These are phyloP conservation scores for Microthlaspi erraticum DNA, from an alignment of 345 rosid genomes.

Conservation along the genomic window DNA sequence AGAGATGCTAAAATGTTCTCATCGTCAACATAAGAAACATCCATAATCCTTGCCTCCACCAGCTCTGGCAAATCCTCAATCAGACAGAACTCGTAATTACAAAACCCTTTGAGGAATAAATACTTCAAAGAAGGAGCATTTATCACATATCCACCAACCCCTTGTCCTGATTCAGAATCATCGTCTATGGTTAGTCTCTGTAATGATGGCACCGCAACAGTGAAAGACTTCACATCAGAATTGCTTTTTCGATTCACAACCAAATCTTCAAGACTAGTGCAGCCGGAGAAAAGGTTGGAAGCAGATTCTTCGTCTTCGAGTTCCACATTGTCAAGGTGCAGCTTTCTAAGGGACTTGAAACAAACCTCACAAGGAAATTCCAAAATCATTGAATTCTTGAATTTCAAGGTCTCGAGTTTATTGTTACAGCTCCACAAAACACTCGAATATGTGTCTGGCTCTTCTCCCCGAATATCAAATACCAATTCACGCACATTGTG, in stretches of 20 bases:
- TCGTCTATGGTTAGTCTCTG: neutral
- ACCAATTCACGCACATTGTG: slow-evolving; percentile 11
- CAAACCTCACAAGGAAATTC: slow-evolving; percentile 5
- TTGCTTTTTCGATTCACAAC: neutral
- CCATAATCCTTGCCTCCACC: too few species aligned
- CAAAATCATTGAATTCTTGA: neutral
- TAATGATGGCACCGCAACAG: neutral
- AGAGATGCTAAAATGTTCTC: too few species aligned
- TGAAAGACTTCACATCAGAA: neutral
- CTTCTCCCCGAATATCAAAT: neutral
- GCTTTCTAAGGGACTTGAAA: neutral
- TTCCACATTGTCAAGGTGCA: neutral
- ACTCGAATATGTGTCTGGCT: neutral
- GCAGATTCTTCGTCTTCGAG: neutral
- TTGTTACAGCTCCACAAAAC: neutral
- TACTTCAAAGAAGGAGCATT: neutral
- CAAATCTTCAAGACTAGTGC: slow-evolving; percentile 18
- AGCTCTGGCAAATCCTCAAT: too few species aligned
- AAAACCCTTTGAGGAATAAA: neutral
- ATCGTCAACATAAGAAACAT: neutral
- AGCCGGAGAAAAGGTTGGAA: slow-evolving; percentile 4
- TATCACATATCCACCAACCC: slow-evolving; percentile 16
- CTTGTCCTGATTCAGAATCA: too few species aligned
- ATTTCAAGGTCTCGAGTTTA: neutral
- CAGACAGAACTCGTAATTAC: neutral